Evolutionary conservation across 1,284 basidiomycete species (phyloP), one percentile per base, ranked within the genome.

Genomic region (Heterobasidion occidentale): DNA sequence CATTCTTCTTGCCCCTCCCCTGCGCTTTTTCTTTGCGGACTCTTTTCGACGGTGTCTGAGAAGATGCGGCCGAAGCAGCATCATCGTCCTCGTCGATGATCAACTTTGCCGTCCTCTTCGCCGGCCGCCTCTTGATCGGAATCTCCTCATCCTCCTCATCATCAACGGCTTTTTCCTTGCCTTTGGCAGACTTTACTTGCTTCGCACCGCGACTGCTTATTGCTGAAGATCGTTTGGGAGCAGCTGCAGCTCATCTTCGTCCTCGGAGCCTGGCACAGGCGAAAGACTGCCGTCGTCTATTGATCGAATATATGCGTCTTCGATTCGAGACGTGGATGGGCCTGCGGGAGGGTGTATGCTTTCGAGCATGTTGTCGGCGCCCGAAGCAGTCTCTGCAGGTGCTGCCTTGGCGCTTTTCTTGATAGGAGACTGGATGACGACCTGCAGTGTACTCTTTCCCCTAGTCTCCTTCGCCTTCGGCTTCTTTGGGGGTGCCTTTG

Each of bases 201-300:
- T 48, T 35, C 4, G 50, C 35, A 17, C 33, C n/a, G 11, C 34
- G 48, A 3, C 42, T 11, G 19, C 11, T 33, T 17, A 19, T n/a
- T 19, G 33, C 35, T 36, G 34, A 45, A 27, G 17, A n/a, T 19
- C 47, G 56, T 56, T 64, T 63, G 4, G 67, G 65, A 19, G 63
- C 59, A 27, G 66, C 53, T 7, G 63, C 48, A 17, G 63, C 61
- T 27, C 62, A 27, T 53, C 56, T 46, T 64, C 62, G 12, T 63
- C 65, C 14, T 62, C 61, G 9, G 62, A 63, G 36, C 56, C 55
- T 12, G 19, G 52, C 33, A 33, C 42, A n/a, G 45, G 46, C 33
- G 46, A 49, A 48, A 50, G 38, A 19, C n/a, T 20, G 38, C 9
- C 9, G 33, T 17, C 45, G 46, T 47, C 35, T 48, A 17, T n/a